Evolutionary conservation across 805 yeast genomes (phyloP), one percentile per base, ranked within the genome.

Genomic region (Saccharomycopsis amapae): DNA sequence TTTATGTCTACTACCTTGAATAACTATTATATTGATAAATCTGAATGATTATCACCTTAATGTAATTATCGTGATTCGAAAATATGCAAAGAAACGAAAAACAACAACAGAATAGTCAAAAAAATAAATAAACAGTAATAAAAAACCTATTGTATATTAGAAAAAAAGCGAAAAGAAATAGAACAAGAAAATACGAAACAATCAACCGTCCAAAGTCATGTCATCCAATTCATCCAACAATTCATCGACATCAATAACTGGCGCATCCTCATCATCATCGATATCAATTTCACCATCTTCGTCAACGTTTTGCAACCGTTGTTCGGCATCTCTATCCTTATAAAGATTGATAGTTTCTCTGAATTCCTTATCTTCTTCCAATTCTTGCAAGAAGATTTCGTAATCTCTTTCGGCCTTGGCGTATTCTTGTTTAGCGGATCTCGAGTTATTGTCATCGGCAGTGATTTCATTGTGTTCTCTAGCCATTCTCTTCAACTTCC

Each of bases 401-500:
- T 87, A 93, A 67, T 90, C 98, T 65, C 78, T 81, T 67, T 90
- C 97, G 4, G 95, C 96, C 57, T 85, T 76, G 63, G 87, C 97
- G 57, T 79, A 79, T 53, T 88, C 96, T 65, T 85, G 93, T 69
- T 77, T 83, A 46, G 86, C 89, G 53, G 78, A 82, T 67, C 88
- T 82, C 2, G 78, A 71, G 51, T 65, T 69, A 53, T 62, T 62
- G 48, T 72, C 77, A 54, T 78, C 72, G 48, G 93, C 94, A 38
- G 81, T 88, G 54, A 86, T 79, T 56, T 89, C 97, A 55, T 78
- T 76, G 68, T 89, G 95, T 67, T 93, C 97, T 60, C 75, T 85
- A 32, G 97, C 97, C 96, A 90, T 89, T 74, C 97, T 84, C 80
- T 85, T 85, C 66, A 90, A 78, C 67, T 83, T 86, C 95, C 95